Percentiles rank a stretch among this genome's conserved stretches.
Evolutionary conservation across 2,329 filamentous ascomycete species (phyloP).

Genomic region (Neonectria faginata): DNA sequence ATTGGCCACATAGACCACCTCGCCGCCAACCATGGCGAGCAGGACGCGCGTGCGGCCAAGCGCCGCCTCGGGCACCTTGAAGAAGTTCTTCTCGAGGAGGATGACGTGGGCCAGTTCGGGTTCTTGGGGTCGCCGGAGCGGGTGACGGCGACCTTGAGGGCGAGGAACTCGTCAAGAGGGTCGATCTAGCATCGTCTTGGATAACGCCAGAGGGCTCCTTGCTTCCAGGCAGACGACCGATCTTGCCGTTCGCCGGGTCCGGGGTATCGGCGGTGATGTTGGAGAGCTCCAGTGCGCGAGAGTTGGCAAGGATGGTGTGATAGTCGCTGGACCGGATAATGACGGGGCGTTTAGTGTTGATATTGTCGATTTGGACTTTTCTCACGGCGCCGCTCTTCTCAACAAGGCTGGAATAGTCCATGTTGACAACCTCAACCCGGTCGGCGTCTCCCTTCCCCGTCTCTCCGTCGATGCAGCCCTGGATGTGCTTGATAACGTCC

Average conservation of each 20-base stretch:
- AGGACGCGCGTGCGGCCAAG: conserved; percentile 42
- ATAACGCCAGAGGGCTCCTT: conserved; percentile 44
- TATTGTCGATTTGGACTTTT: conserved; percentile 37
- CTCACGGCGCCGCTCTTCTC: conserved; percentile 37
- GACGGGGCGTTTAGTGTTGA: conserved; percentile 40
- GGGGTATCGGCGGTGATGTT: conserved; percentile 36
- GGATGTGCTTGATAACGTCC: conserved; percentile 36
- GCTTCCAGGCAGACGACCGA: conserved; percentile 42
- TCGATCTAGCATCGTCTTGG: conserved; percentile 45
- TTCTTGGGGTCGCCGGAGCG: conserved; percentile 43
- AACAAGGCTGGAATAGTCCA: conserved; percentile 42
- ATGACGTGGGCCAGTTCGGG: conserved; percentile 44
- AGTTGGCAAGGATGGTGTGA: conserved; percentile 42
- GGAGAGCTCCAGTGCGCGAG: conserved; percentile 40
- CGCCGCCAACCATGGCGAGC: conserved; percentile 45
- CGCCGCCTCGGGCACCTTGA: conserved; percentile 41
- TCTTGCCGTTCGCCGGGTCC: conserved; percentile 39
- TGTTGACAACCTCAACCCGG: conserved; percentile 45
- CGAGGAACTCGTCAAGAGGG: conserved; percentile 45
- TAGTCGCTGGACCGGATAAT: conserved; percentile 43
- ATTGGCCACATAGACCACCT: conserved; percentile 43
- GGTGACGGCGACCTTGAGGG: conserved; percentile 44
- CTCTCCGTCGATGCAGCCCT: conserved; percentile 42
- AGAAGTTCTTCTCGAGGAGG: conserved; percentile 42
- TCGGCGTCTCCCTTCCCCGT: conserved; percentile 36